Evolutionary conservation across 306 rosid genomes (phyloP), one percentile per base, ranked within the genome.

Genomic region (Malus sylvestris): DNA sequence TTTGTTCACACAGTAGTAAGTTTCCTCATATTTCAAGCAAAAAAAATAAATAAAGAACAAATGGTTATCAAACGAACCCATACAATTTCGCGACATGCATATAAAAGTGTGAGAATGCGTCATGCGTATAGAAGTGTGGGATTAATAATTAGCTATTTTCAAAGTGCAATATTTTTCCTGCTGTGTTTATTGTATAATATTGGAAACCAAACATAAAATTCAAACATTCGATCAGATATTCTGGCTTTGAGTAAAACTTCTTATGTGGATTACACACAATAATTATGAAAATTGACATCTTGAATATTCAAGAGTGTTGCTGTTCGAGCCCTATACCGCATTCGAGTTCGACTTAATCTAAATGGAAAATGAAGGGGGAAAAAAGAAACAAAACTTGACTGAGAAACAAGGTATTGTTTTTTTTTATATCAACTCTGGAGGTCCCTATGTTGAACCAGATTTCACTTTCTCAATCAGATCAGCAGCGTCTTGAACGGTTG

Each of bases 401-500:
- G 46, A 52, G 49, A 52, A 51, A 13, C 16, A 11, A 52, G 35
- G 46, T 42, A 66, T 33, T 20, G 53, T 32, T 70, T 71, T n/a
- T 30, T 59, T 67, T 38, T 32, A 68, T 42, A n/a, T 53, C 57
- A 30, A 80, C 55, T 67, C 46, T 78, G 32, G 35, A 63, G 14
- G 66, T 0, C 55, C 46, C 22, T 80, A 81, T 6, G 72, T 38
- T 38, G 86, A 65, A 19, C 80, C 63, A 53, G 78, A 74, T 82
- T 82, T 86, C 42, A 89, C 80, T 80, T 87, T 91, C 88, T 87
- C 90, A 27, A 87, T 83, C 16, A 87, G 86, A 85, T 89, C 85
- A 51, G 90, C 97, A 2, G 93, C 93, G 25, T 89, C 96, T 83
- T 91, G 90, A 72, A 89, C 86, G 12, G 91, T 89, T 2, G 86